Conservation (phyloP, 179 eudicot genomes). For the Camellia oleifera region DNA sequence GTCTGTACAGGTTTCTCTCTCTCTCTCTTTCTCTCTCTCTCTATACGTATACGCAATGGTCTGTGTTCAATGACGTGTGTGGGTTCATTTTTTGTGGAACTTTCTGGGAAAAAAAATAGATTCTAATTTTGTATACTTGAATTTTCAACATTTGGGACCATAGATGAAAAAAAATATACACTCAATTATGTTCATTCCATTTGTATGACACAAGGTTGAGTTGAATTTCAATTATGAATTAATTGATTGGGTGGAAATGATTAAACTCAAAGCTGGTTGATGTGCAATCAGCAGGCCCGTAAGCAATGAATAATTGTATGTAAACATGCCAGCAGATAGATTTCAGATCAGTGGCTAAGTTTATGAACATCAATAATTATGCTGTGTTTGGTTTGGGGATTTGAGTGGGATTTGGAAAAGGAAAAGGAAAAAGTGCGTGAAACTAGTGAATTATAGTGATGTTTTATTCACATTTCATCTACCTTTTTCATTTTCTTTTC, state of each 20-base stretch:
- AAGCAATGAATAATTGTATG: background rate
- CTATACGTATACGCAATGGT: background rate
- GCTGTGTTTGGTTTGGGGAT: no score
- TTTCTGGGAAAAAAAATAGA: background rate
- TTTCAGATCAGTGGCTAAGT: no score
- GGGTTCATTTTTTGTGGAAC: background rate
- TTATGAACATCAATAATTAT: no score
- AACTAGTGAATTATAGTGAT: no score
- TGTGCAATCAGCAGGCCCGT: background rate
- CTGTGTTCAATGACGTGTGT: background rate
- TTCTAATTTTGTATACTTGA: background rate
- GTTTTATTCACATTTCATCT: no score
- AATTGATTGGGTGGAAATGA: conserved; percentile 2
- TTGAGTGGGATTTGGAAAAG: no score
- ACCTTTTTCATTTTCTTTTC: no score
- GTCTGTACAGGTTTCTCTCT: conserved; percentile 55
- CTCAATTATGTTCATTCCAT: background rate
- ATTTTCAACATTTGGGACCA: background rate
- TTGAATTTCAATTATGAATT: background rate
- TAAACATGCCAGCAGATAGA: background rate
- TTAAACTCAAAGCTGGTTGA: background rate
- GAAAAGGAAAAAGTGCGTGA: no score
- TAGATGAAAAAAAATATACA: no score
- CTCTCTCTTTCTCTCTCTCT: no score
- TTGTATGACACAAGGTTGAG: background rate